phyloP scores from a whole-genome alignment of 1,284 basidiomycete species.

The Leccinum colubrinum region DNA sequence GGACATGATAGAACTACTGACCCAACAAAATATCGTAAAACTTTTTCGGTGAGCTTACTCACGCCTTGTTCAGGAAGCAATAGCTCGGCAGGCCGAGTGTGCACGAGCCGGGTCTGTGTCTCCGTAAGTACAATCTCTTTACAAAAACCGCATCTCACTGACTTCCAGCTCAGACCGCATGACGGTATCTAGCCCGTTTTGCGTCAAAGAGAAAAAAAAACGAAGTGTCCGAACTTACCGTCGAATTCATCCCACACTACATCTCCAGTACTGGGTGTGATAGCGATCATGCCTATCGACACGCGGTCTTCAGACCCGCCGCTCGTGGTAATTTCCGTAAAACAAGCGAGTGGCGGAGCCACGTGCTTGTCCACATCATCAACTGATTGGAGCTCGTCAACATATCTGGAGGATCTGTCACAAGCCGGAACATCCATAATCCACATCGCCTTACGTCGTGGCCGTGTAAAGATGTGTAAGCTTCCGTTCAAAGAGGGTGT shows the following conservation, averaged over 20 bases:
- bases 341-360: constrained; percentile 63
- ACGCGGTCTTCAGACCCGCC: constrained; percentile 53
- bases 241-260: constrained; percentile 91
- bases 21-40: constrained; percentile 70
- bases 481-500: constrained; percentile 79
- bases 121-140: constrained; percentile 3
- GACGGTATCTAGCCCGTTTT: constrained; percentile 53
- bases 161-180: constrained; percentile 90
- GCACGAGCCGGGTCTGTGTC: constrained; percentile 74
- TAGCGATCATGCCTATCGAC: constrained; percentile 72
- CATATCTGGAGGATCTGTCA: constrained; percentile 47
- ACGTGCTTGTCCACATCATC: constrained; percentile 60
- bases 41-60: constrained; percentile 75
- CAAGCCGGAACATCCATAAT: neutral
- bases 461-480: constrained; percentile 86
- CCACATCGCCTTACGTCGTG: constrained; percentile 63
- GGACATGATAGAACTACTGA: constrained; percentile 32
- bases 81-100: constrained; percentile 83
- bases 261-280: constrained; percentile 87
- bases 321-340: constrained; percentile 62
- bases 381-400: constrained; percentile 69
- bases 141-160: constrained; percentile 10
- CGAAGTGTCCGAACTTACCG: constrained; percentile 41
- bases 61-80: constrained; percentile 63
- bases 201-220: constrained; percentile 14